A percentile compares a stretch with the other conserved stretches of the same genome.
phyloP scores from a whole-genome alignment of 148 eudicot species.

The Chenopodium formosanum region DNA sequence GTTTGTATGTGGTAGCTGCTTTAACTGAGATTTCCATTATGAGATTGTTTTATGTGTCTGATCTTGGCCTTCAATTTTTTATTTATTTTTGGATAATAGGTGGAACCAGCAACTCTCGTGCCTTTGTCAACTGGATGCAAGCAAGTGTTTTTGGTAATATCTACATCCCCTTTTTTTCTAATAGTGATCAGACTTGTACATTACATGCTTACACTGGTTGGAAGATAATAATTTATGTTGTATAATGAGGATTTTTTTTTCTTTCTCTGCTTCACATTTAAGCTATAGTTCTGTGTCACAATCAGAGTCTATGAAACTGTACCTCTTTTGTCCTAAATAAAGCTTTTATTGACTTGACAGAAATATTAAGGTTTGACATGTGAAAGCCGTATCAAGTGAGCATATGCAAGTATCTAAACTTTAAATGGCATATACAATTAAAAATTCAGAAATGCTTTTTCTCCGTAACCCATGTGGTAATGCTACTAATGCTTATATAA shows the following conservation, averaged over 20 bases:
- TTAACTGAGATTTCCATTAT: neutral
- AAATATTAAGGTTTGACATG: neutral
- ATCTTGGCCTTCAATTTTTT: neutral
- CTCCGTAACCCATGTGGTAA: neutral
- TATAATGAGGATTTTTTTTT: neutral
- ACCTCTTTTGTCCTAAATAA: neutral
- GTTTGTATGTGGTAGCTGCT: neutral
- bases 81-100: constrained; percentile 39
- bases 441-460: neutral
- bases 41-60: neutral
- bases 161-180: neutral
- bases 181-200: neutral
- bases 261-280: neutral
- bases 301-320: neutral
- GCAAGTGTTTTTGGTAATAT: constrained; percentile 87
- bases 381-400: neutral
- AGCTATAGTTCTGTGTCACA: neutral
- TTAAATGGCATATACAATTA: no score
- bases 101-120: constrained; percentile 90
- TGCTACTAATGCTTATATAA: neutral
- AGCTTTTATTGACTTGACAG: neutral
- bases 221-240: neutral
- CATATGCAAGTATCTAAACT: neutral
- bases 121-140: constrained; percentile 94
- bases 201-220: neutral